phyloP scores from a whole-genome alignment of 202 grass and related monocot genomes.

The Setaria italica region DNA sequence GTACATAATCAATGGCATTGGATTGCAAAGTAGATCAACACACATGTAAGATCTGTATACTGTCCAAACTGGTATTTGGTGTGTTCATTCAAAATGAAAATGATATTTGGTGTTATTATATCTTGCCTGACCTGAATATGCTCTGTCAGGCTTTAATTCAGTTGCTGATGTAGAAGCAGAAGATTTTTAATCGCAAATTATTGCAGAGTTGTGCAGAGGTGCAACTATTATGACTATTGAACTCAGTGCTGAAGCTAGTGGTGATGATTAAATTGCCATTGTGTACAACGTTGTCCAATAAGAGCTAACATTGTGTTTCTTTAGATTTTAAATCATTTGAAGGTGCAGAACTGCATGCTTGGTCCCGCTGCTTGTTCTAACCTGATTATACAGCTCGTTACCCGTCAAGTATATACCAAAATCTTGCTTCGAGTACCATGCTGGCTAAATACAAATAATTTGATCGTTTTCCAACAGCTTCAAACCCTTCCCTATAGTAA shows the following conservation, averaged over 20 bases:
- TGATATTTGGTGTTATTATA: neutral
- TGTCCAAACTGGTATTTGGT: neutral
- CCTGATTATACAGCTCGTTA: neutral
- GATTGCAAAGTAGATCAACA: neutral
- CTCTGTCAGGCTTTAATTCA: slow-evolving; percentile 8
- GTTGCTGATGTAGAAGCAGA: neutral
- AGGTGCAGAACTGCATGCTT: neutral
- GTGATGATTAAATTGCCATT: neutral
- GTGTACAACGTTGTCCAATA: neutral
- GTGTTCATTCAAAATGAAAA: neutral
- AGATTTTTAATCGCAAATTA: neutral
- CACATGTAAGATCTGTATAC: slow-evolving; percentile 9
- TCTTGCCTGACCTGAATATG: neutral
- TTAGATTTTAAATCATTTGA: neutral
- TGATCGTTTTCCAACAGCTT: neutral
- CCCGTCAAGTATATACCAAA: neutral
- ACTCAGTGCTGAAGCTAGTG: neutral
- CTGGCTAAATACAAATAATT: neutral
- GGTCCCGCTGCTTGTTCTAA: neutral
- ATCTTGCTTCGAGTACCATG: neutral
- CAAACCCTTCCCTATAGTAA: neutral
- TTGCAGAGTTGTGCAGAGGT: neutral
- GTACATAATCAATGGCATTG: neutral
- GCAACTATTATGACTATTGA: slow-evolving; percentile 5
- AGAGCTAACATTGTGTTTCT: neutral